Base-by-base conservation (phyloP, 1,284 basidiomycete genomes). In the Ceratobasidium papillatum region DNA sequence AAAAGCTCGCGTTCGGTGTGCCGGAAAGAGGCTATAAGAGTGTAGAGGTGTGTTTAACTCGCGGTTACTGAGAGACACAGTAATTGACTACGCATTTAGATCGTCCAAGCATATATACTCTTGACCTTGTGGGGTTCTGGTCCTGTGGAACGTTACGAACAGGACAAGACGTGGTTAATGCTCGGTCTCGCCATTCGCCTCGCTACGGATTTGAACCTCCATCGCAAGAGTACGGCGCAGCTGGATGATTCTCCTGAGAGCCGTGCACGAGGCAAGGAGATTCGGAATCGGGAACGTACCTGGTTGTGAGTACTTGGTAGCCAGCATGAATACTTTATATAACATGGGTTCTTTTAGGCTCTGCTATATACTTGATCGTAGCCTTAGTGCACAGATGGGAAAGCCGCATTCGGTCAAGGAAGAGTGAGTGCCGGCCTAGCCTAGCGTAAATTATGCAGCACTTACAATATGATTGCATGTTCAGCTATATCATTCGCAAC, bases 191-290 rank as follows among this genome's bases (percentile, higher is more conserved):
- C 84, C 0, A 83, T 85, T 56, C 82, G 75, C 3, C 96, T 98
- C 93, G 97, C 94, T 3, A 97, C 94, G 19, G 97, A 99, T 82
- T 85, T 99, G 63, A 99, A 99, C 81, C 83, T 99, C 65, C 96
- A 98, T 81, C 90, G 97, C 75, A 96, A 98, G 81, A 93, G 92
- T 2, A 84, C 90, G 3, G 85, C 89, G 36, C 84, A 85, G 1
- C 89, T 88, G 74, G 85, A 88, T n/a, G 90, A 93, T 77, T 90
- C 91, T 0, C 84, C 90, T 19, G 94, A 95, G 80, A 92, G 89
- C 43, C 86, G 86, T 65, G 87, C 90, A 34, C 88, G 92, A 64
- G 91, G 92, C 77, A 84, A 86, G 78, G 94, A 98, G 84, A 91
- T 98, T 19, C 91, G 95, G 82, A 98, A 98, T 81, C 88, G 96